Base-by-base conservation (phyloP, 2,329 filamentous ascomycete species). In the Rhexocercosporidium sp. region DNA sequence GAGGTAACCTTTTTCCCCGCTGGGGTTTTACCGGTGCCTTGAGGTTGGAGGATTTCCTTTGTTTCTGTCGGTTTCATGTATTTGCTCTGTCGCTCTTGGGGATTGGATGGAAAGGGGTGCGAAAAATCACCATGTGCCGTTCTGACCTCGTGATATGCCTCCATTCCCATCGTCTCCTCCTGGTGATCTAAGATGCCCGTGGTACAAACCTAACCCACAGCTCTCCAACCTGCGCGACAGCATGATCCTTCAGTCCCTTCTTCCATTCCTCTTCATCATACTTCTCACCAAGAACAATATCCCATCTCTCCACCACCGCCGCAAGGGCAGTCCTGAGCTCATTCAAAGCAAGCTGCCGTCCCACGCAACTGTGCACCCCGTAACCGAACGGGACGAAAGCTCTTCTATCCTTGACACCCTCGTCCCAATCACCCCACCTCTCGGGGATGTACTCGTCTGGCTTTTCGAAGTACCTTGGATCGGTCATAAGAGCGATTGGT, bases 321-420 rank as follows among this genome's bases (percentile, higher is more conserved):
- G 67, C 62, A 22, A 70, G 14, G 1, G 62, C 64, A 4, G 68
- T 16, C 20, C 67, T 47, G 25, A 72, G 56, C 62, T 71, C 70
- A 31, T 69, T 65, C 59, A 72, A 49, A 6, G 70, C 67, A 27
- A 72, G 49, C 14, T 64, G 62, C 31, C 68, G 68, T n/a, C 67
- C 70, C n/a, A 68, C 69, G 41, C 70, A 72, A 34, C 59, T 64
- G 49, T 72, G 67, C 27, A 66, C 69, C 14, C 70, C 69, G 63
- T 68, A 69, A 2, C 69, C 70, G 29, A 72, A 72, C 0, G 67
- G 70, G 47, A 67, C 64, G 60, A 59, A 72, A 3, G 70, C 70
- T 46, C 65, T 63, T 16, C 64, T 59, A 27, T 72, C 69, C 27
- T 44, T 60, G 29, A 70, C 49, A 3, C 68, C 49, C 11, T 66